Percentiles rank a stretch among this genome's conserved stretches.
Evolutionary conservation across 2,329 filamentous ascomycete genomes (phyloP).

Genomic region (Coccinonectria pachysandricola): DNA sequence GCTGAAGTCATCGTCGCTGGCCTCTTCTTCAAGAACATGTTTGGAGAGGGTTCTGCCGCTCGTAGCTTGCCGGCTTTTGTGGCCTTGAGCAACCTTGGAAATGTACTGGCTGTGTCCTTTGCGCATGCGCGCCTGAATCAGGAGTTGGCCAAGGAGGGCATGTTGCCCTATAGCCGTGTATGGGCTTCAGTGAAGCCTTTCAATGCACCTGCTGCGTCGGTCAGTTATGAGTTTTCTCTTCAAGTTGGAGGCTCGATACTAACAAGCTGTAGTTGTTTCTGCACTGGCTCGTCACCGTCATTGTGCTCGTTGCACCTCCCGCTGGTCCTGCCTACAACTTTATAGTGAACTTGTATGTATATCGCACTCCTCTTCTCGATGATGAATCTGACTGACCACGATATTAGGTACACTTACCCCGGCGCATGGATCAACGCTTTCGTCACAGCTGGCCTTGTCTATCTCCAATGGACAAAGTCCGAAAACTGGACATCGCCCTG

Average conservation of each 20-base stretch:
- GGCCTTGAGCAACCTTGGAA: constrained; percentile 50
- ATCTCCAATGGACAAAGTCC: constrained; percentile 37
- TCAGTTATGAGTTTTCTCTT: too few species aligned
- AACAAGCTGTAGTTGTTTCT: constrained; percentile 38
- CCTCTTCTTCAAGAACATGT: constrained; percentile 52
- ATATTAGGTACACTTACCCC: constrained; percentile 34
- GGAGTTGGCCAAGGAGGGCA: constrained; percentile 59
- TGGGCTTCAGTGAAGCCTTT: constrained; percentile 62
- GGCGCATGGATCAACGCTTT: constrained; percentile 44
- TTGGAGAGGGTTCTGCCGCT: constrained; percentile 43
- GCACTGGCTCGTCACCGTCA: constrained; percentile 55
- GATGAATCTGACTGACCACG: constrained; percentile 6
- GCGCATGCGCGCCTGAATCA: constrained; percentile 49
- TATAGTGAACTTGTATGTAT: constrained; percentile 41
- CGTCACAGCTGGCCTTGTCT: constrained; percentile 40
- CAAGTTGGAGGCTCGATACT: constrained; percentile 2
- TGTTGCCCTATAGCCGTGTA: constrained; percentile 54
- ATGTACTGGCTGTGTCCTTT: constrained; percentile 51
- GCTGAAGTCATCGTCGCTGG: constrained; percentile 51
- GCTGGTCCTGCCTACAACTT: constrained; percentile 62
- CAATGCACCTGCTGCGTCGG: constrained; percentile 49
- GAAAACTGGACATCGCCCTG: constrained; percentile 45
- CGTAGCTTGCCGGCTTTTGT: constrained; percentile 44
- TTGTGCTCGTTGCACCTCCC: constrained; percentile 56
- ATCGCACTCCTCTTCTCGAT: background rate